Percentiles rank a stretch among this genome's conserved stretches.
phyloP scores from a whole-genome alignment of 345 rosid species.

The Citrus australasica region DNA sequence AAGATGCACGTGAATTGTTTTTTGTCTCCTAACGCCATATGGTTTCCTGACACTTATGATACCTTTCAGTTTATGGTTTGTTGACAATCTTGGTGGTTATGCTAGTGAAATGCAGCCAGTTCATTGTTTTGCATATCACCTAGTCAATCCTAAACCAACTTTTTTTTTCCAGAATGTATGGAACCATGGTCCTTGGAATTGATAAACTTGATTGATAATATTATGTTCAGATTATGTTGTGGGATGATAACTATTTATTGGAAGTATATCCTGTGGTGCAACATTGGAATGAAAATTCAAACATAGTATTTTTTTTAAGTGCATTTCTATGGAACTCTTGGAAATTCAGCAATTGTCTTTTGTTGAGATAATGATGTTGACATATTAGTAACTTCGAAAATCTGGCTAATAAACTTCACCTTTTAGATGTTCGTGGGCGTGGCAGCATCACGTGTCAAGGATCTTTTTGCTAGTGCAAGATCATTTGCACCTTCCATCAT shows the following conservation, averaged over 20 bases:
- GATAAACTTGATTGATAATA: neutral
- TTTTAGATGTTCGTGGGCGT: conserved; percentile 97
- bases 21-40: neutral
- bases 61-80: neutral
- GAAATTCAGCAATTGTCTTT: neutral
- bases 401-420: conserved; percentile 17
- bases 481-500: conserved; percentile 93
- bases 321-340: neutral
- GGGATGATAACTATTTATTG: neutral
- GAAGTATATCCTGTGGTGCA: neutral
- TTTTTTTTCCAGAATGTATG: neutral
- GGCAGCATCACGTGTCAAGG: conserved; percentile 98
- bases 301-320: neutral
- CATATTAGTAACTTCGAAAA: conserved; percentile 8
- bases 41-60: neutral
- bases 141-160: neutral
- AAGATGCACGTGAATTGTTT: neutral
- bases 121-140: neutral
- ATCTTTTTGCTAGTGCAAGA: conserved; percentile 88
- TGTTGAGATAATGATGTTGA: neutral
- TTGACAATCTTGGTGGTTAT: neutral
- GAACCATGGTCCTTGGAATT: neutral
- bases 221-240: neutral
- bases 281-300: neutral
- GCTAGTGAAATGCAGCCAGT: neutral